These are phyloP conservation scores for Dalbergia cochinchinensis DNA, from an alignment of 306 rosid species.

Conservation along the genomic window DNA sequence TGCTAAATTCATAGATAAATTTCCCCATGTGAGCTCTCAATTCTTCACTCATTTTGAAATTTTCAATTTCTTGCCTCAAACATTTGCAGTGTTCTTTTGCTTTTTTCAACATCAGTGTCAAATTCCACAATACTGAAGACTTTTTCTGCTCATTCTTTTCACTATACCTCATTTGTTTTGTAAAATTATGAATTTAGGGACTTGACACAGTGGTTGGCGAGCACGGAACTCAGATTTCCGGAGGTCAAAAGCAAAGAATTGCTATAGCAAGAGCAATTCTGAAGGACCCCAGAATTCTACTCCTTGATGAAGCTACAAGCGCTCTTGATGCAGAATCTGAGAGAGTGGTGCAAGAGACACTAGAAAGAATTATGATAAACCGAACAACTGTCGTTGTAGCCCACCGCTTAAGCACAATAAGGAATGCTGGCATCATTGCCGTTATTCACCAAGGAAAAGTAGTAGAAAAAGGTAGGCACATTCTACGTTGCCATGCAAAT, in stretches of 20 bases:
- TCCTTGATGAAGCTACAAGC: constrained; percentile 75
- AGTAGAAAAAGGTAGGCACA: constrained; percentile 61
- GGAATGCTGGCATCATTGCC: constrained; percentile 62
- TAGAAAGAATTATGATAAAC: constrained; percentile 64
- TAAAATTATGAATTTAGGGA: constrained; percentile 39
- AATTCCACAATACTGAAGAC: background rate
- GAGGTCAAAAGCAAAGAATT: constrained; percentile 70
- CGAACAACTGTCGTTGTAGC: constrained; percentile 72
- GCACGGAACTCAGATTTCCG: constrained; percentile 82
- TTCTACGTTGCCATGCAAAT: constrained; percentile 15
- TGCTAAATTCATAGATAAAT: constrained; percentile 70
- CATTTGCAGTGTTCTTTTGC: background rate
- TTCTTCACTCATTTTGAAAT: constrained; percentile 14
- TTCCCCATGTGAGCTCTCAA: constrained; percentile 64
- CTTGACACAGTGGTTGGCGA: constrained; percentile 82
- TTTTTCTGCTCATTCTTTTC: background rate
- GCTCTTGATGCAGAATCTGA: constrained; percentile 74
- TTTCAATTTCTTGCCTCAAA: background rate
- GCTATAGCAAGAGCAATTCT: constrained; percentile 78
- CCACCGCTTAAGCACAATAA: constrained; percentile 71
- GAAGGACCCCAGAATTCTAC: constrained; percentile 70
- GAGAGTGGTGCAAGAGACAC: constrained; percentile 68
- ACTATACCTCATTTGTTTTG: background rate
- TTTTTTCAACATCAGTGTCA: background rate
- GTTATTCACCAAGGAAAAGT: constrained; percentile 70